phyloP scores from a whole-genome alignment of 306 rosid species.

The Cicer pinnatifidum region DNA sequence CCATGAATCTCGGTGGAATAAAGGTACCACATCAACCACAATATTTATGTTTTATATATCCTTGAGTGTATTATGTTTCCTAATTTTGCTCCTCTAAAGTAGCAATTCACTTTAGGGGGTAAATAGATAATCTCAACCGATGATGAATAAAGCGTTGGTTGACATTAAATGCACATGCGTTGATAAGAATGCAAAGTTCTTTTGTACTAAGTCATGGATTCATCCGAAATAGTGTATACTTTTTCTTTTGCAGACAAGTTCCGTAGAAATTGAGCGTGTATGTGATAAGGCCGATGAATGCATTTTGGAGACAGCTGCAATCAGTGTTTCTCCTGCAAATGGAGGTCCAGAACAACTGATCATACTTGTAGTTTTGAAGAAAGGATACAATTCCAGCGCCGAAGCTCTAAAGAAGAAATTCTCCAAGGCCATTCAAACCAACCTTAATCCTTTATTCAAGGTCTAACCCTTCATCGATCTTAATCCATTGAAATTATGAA shows the following conservation, averaged over 20 bases:
- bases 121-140: neutral
- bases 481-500: constrained; percentile 8
- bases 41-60: neutral
- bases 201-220: neutral
- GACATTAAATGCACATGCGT: neutral
- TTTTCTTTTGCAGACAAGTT: constrained; percentile 63
- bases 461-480: constrained; percentile 42
- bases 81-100: neutral
- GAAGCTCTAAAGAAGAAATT: constrained; percentile 60
- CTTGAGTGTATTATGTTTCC: neutral
- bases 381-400: constrained; percentile 55
- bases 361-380: constrained; percentile 65
- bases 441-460: constrained; percentile 90
- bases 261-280: constrained; percentile 80
- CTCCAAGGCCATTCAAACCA: constrained; percentile 74
- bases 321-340: constrained; percentile 63
- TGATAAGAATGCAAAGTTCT: too few species aligned
- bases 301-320: constrained; percentile 78
- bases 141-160: neutral
- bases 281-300: constrained; percentile 74
- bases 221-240: neutral
- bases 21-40: constrained; percentile 59
- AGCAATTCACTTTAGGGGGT: neutral
- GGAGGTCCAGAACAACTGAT: constrained; percentile 87
- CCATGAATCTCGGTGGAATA: constrained; percentile 95